Conservation (phyloP, 345 rosid species). For the Eucalyptus lansdowneana region DNA sequence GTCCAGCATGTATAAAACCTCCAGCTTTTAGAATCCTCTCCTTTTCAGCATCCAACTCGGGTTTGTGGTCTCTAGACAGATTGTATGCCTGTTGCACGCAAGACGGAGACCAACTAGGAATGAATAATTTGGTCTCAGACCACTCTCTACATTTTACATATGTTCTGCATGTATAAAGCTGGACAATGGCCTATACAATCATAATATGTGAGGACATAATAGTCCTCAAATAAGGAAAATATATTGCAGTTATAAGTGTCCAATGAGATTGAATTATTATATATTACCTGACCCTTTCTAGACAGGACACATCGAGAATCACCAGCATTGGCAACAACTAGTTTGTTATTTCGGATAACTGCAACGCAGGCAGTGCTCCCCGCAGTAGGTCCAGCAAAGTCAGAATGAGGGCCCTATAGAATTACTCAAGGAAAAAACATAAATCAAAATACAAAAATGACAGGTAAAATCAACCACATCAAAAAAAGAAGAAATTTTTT, state of each 20-base stretch:
- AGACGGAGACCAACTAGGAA: background rate
- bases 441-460: background rate
- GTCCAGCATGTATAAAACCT: conserved; percentile 89
- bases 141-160: background rate
- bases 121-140: background rate
- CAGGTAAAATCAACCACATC: background rate
- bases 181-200: background rate
- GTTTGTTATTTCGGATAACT: conserved; percentile 52
- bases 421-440: background rate
- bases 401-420: conserved; percentile 88
- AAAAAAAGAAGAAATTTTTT: background rate
- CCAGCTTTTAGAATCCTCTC: conserved; percentile 95
- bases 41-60: conserved; percentile 88
- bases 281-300: conserved; percentile 77
- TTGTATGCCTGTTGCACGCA: conserved; percentile 43
- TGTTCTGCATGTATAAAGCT: background rate
- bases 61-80: conserved; percentile 97
- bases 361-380: conserved; percentile 92
- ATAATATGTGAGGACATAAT: background rate
- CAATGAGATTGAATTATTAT: background rate
- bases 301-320: conserved; percentile 95
- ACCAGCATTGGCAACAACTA: conserved; percentile 91
- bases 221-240: background rate
- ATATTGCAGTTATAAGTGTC: background rate
- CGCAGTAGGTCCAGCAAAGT: conserved; percentile 81